These are phyloP conservation scores for Senna siamea DNA, from an alignment of 306 rosid genomes.

Conservation along the genomic window DNA sequence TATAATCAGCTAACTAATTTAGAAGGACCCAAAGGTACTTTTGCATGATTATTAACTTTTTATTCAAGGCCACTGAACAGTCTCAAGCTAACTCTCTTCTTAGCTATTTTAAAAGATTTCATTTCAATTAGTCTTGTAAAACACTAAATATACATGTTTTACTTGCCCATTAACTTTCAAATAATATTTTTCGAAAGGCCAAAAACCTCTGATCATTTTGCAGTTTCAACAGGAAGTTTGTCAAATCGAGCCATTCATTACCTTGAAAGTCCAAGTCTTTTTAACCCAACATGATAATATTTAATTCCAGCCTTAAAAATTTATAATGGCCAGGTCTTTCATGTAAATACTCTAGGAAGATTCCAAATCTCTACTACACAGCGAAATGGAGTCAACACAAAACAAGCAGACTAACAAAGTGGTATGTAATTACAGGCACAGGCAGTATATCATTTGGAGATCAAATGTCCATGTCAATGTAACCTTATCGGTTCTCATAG, in stretches of 20 bases:
- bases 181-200: neutral
- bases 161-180: constrained; percentile 10
- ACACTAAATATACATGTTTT: constrained; percentile 17
- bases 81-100: neutral
- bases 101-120: neutral
- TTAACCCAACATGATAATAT: neutral
- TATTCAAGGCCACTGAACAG: neutral
- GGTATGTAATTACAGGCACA: neutral
- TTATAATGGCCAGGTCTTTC: constrained; percentile 3
- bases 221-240: neutral
- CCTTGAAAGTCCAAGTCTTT: neutral
- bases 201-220: constrained; percentile 4
- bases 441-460: neutral
- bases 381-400: neutral
- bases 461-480: constrained; percentile 4
- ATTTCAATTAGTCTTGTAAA: neutral
- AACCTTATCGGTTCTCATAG: constrained; percentile 8
- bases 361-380: neutral
- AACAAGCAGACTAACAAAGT: constrained; percentile 8
- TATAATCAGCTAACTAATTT: constrained; percentile 16
- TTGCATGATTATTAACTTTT: neutral
- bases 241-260: neutral
- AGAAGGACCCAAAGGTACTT: neutral
- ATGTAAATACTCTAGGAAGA: neutral
- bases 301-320: neutral